A percentile compares a stretch with the other conserved stretches of the same genome.
Evolutionary conservation across 306 rosid genomes (phyloP).

Genomic region (Cicer pinnatifidum): DNA sequence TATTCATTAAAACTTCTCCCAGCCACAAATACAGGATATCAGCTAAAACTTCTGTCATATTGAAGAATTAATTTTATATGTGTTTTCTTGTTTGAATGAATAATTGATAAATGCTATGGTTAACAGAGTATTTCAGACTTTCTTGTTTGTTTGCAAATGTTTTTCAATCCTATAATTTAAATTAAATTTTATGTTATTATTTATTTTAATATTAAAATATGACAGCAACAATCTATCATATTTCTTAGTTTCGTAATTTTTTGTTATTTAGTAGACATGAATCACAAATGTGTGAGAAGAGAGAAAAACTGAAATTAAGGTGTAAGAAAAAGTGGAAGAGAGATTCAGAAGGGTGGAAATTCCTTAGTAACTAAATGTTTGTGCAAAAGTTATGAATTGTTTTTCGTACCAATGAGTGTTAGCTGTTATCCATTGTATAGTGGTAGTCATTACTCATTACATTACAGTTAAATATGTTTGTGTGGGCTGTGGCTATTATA

Average conservation of each 20-base stretch:
- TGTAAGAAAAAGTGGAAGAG: background rate
- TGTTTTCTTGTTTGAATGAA: background rate
- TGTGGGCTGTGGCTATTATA: background rate
- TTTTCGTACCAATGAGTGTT: background rate
- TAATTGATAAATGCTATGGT: background rate
- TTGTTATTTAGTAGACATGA: background rate
- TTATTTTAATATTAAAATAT: constrained; percentile 22
- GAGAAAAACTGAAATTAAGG: background rate
- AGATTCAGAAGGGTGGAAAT: constrained; percentile 5
- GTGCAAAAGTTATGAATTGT: background rate
- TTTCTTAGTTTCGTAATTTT: background rate
- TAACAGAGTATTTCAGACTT: constrained; percentile 3
- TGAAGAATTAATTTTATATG: constrained; percentile 1
- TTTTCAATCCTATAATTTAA: constrained; percentile 11
- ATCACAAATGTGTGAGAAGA: background rate
- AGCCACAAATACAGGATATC: constrained; percentile 21
- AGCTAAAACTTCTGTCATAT: background rate
- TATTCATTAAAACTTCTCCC: background rate
- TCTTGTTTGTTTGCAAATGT: constrained; percentile 13
- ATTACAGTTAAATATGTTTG: background rate
- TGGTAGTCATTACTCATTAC: background rate
- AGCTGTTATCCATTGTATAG: background rate
- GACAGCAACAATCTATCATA: background rate
- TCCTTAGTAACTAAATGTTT: background rate
- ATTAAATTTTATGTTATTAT: constrained; percentile 13